Conservation (phyloP, 805 yeast genomes). For the Zygosaccharomyces bailii region DNA sequence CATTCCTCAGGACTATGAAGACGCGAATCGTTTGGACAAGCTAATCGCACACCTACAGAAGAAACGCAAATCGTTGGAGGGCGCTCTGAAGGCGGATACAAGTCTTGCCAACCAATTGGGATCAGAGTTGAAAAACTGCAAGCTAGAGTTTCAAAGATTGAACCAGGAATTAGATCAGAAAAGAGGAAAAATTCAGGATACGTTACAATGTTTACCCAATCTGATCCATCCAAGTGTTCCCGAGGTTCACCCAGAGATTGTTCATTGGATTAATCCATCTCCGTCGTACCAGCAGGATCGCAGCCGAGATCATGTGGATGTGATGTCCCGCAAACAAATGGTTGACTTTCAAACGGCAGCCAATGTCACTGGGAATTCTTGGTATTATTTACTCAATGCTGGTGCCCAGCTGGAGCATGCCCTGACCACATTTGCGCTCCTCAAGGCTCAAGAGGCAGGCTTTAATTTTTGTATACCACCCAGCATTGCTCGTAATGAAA, state of each 20-base stretch:
- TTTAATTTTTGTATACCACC: constrained; percentile 79
- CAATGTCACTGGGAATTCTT: constrained; percentile 70
- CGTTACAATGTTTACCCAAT: constrained; percentile 61
- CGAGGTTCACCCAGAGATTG: constrained; percentile 41
- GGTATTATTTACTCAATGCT: constrained; percentile 80
- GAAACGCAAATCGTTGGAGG: constrained; percentile 32
- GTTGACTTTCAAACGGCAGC: constrained; percentile 73
- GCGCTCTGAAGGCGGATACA: constrained; percentile 25
- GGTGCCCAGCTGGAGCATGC: constrained; percentile 92
- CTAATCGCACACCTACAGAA: constrained; percentile 31
- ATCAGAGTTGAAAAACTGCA: constrained; percentile 24
- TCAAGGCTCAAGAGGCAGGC: constrained; percentile 61
- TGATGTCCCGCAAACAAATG: constrained; percentile 65
- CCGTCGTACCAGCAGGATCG: constrained; percentile 27
- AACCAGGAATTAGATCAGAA: constrained; percentile 22
- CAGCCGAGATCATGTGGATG: constrained; percentile 57
- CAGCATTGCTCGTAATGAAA: constrained; percentile 71
- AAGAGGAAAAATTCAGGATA: constrained; percentile 38
- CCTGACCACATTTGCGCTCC: constrained; percentile 70
- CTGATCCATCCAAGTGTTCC: constrained; percentile 49
- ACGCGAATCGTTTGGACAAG: constrained; percentile 19
- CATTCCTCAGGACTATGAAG: constrained; percentile 30
- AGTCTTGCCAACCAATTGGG: constrained; percentile 14
- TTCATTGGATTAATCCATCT: constrained; percentile 49
- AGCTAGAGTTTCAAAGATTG: constrained; percentile 26